Base-by-base conservation (phyloP, 371 early-diverging fungal genomes). In the Mucor piriformis region DNA sequence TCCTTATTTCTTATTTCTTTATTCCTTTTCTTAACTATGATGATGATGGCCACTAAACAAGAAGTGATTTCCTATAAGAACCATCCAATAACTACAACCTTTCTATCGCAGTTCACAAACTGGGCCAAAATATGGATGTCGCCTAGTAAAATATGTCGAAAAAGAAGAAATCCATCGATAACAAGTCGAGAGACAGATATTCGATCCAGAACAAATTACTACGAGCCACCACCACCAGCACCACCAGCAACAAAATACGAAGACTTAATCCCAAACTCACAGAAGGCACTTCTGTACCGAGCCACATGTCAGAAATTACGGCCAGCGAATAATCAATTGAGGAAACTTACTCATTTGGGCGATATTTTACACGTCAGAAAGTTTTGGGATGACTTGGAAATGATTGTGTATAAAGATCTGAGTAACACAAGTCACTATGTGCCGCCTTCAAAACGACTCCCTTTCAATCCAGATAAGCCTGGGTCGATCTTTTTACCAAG, bases 131-230 rank as follows among this genome's bases (percentile, higher is more conserved):
- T 66, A 10, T 66, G 66, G 66, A 34, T 66, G 16, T 53, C 61
- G 3, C 37, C 47, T 2, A 43, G 10, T n/a, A 59, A 48, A 42
- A 43, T 37, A 21, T 37, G 24, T 23, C 90, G 93, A 79, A 93
- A 92, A 79, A 83, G 88, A 68, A 70, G 69, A 60, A 70, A 81
- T 34, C 86, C 88, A 29, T 85, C 80, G 50, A 86, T 86, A 57
- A 88, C 92, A 24, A 18, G 6, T 3, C n/a, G 61, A 20, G 61
- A 60, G 7, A 60, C 54, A 18, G 61, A 60, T 32, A 53, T 60
- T 32, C 34, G 61, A 46, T 37, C 61, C 12, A 44, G 61, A 23
- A 33, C n/a, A 20, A 59, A 59, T 23, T 51, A 59, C 44, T 59
- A 59, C 23, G 43, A 59, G 2, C 59, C 27, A n/a, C 33, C 23